Evolutionary conservation across 345 rosid species (phyloP).

Genomic region (Cardiospermum halicacabum): DNA sequence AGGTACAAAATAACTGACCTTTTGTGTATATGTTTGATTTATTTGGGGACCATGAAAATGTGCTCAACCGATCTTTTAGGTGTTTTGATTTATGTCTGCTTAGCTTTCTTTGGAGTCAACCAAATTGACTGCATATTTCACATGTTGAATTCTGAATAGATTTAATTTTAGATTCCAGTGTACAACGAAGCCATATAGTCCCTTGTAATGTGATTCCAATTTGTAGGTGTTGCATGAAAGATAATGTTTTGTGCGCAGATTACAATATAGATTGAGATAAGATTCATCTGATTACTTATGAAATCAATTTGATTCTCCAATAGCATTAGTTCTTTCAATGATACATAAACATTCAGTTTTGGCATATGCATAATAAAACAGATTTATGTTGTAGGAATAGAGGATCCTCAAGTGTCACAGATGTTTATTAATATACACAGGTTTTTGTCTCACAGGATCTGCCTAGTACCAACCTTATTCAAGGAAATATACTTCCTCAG

Average conservation of each 20-base stretch:
- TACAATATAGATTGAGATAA: not conserved
- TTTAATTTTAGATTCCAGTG: not conserved
- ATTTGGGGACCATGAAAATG: too few relatives aligned
- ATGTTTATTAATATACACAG: constrained; percentile 22
- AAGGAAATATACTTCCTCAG: constrained; percentile 14
- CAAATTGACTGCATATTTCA: not conserved
- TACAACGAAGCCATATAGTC: not conserved
- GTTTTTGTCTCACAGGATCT: constrained; percentile 14
- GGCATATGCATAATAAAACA: not conserved
- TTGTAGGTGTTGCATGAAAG: not conserved
- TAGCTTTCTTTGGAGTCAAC: not conserved
- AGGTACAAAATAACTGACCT: constrained; percentile 28
- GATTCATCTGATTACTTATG: not conserved
- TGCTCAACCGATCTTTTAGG: too few relatives aligned
- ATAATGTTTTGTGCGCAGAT: not conserved
- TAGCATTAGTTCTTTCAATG: not conserved
- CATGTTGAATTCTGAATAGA: not conserved
- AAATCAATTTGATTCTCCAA: not conserved
- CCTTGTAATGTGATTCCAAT: not conserved
- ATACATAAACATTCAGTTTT: not conserved
- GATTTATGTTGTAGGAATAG: not conserved
- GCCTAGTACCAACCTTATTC: constrained; percentile 12
- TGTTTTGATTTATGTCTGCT: too few relatives aligned
- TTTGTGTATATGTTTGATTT: not conserved
- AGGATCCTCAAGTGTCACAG: not conserved